Evolutionary conservation across 2,329 filamentous ascomycete species (phyloP).

Genomic region (Chaetomium olivaceum): DNA sequence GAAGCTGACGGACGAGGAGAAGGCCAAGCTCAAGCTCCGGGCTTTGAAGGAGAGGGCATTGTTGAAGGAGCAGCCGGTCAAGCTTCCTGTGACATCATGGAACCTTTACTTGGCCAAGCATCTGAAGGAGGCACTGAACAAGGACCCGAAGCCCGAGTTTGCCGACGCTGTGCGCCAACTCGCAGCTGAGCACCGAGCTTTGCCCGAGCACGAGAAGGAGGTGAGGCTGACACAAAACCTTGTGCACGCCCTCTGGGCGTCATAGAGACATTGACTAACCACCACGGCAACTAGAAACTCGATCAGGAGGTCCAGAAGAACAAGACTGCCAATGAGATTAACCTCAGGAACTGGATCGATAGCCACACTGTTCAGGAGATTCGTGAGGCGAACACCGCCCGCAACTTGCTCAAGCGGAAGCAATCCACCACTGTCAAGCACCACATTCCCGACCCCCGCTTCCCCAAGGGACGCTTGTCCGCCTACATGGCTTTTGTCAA

Average conservation of each 20-base stretch:
- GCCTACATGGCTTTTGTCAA: constrained; percentile 44
- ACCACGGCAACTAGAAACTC: constrained; percentile 39
- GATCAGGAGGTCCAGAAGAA: constrained; percentile 42
- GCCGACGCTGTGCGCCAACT: constrained; percentile 24
- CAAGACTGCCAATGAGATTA: constrained; percentile 42
- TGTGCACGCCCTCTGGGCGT: too few relatives aligned
- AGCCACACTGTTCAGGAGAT: constrained; percentile 44
- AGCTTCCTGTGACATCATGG: constrained; percentile 41
- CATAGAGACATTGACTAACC: not conserved
- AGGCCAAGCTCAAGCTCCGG: constrained; percentile 35
- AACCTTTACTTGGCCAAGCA: constrained; percentile 40
- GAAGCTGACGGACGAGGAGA: constrained; percentile 39
- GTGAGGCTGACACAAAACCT: constrained; percentile 40
- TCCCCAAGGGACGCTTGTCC: constrained; percentile 43
- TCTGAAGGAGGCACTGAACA: constrained; percentile 31
- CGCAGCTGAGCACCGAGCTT: constrained; percentile 40
- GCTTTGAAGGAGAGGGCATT: constrained; percentile 47
- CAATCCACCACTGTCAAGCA: constrained; percentile 25
- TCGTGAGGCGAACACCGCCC: constrained; percentile 50
- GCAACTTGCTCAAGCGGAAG: constrained; percentile 43
- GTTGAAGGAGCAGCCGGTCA: constrained; percentile 41
- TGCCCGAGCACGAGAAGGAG: constrained; percentile 46
- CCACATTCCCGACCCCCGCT: constrained; percentile 49
- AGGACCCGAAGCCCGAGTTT: not conserved
- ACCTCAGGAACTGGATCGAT: constrained; percentile 52